Conservation (phyloP, 2,329 filamentous ascomycete species). For the Fusarium sp. region DNA sequence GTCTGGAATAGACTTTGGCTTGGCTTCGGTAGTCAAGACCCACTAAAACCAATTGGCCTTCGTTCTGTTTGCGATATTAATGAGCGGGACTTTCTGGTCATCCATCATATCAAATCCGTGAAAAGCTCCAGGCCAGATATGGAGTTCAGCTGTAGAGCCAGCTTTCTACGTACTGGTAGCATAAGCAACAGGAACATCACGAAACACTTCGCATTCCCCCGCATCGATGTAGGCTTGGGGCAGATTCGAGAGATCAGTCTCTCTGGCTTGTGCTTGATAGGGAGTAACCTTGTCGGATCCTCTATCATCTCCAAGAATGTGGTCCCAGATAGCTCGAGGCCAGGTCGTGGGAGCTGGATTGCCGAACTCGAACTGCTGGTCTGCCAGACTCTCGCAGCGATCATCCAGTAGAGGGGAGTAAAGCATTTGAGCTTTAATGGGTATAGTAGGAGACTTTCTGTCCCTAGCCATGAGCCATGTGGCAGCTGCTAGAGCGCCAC, state of each 20-base stretch:
- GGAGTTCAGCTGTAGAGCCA: conserved; percentile 9
- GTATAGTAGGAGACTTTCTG: background rate
- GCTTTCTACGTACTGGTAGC: conserved; percentile 2
- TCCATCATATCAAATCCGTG: conserved; percentile 17
- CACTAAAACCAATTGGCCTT: conserved; percentile 14
- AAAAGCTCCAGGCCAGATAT: conserved; percentile 13
- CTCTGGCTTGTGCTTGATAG: conserved; percentile 2
- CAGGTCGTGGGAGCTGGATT: conserved; percentile 5
- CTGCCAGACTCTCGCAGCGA: conserved; percentile 6
- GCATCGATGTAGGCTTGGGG: conserved; percentile 2
- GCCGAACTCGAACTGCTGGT: conserved; percentile 10
- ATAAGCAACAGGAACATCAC: conserved; percentile 4
- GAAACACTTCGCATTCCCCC: conserved; percentile 12
- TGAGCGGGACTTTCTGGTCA: background rate
- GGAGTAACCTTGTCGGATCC: background rate
- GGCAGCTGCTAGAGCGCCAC: conserved; percentile 4
- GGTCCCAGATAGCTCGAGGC: conserved; percentile 14
- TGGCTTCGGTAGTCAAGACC: background rate
- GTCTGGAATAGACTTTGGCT: background rate
- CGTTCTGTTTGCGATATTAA: background rate
- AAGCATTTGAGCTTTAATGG: conserved; percentile 13
- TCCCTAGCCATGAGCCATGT: conserved; percentile 16
- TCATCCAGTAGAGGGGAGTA: conserved; percentile 12
- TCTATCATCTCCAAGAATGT: conserved; percentile 4
- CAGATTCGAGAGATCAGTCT: background rate